Percentiles rank a stretch among this genome's conserved stretches.
Conservation (phyloP, 2,329 filamentous ascomycete species). For the Dendryphion nanum region DNA sequence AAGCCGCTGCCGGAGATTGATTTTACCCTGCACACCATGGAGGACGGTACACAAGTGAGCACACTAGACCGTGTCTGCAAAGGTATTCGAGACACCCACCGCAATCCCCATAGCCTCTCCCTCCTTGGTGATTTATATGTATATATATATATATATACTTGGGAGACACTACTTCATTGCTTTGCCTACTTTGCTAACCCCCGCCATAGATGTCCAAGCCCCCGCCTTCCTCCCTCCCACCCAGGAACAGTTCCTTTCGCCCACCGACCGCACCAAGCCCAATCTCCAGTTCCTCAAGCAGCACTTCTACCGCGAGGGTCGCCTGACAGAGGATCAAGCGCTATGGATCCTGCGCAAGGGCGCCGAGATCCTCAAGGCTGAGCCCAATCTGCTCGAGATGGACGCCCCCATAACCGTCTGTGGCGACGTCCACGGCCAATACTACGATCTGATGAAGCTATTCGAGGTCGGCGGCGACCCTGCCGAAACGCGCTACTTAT, state of each 20-base stretch:
- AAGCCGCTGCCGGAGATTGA: constrained; percentile 96
- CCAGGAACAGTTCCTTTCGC: constrained; percentile 91
- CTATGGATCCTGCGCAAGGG: constrained; percentile 91
- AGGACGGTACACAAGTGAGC: constrained; percentile 93
- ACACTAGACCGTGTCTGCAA: constrained; percentile 96
- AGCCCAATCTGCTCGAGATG: constrained; percentile 98
- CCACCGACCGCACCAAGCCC: constrained; percentile 81
- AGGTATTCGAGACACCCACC: too few relatives aligned
- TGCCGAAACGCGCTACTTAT: constrained; percentile 92
- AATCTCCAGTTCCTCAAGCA: constrained; percentile 94
- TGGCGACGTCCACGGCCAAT: constrained; percentile 97
- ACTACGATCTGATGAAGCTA: constrained; percentile 99
- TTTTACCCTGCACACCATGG: constrained; percentile 97
- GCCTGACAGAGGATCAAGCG: constrained; percentile 94
- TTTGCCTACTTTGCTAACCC: constrained; percentile 27
- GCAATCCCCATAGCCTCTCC: too few relatives aligned
- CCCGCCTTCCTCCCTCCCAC: constrained; percentile 90
- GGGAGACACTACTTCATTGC: too few relatives aligned
- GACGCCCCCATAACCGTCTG: constrained; percentile 98
- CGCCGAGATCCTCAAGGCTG: constrained; percentile 79
- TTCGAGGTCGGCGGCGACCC: constrained; percentile 98
- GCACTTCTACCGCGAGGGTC: constrained; percentile 96
- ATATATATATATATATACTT: too few relatives aligned
- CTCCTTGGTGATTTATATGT: too few relatives aligned
- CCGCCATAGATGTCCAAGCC: constrained; percentile 84